Evolutionary conservation across 164 flowering plant species (phyloP), one percentile per base, ranked within the genome.

Genomic region (Akebia trifoliata): DNA sequence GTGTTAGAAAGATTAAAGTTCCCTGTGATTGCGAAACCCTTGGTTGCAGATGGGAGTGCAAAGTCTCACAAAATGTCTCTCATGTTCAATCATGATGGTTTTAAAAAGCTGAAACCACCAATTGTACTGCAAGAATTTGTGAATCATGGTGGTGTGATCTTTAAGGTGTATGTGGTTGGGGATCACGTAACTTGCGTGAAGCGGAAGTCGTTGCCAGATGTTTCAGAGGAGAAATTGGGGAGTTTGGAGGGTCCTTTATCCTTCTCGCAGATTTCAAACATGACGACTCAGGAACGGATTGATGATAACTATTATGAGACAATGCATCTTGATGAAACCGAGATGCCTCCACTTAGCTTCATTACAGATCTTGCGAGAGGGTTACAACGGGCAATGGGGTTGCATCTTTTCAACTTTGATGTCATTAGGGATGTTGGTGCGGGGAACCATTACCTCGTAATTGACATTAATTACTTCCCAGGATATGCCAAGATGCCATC

Each of bases 71-170:
- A 89, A 60, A 89, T 89, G 94, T 65, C 80, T 5, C 67, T 86
- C 20, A 76, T 89, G 17, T 89, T 68, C 53, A 78, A 78, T 58
- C 62, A 40, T 9, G 84, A 73, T 5, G 87, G 86, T 8, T 34
- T 89, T 54, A 65, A 62, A 6, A 80, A 72, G 68, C 71, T 84
- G 57, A 76, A 73, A 49, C 78, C 85, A 4, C 93, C 93, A 2
- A 72, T 82, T 25, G 93, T 88, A 2, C 50, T 88, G 58, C 96
- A 88, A 64, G 93, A 89, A 60, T 89, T 89, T 59, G 84, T 89
- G 47, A 89, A 89, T 59, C 93, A 89, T 39, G 96, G 93, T 1
- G 96, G 96, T 0, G 93, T 89, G 0, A 83, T 89, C 17, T 89
- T 89, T 60, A 89, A 89, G 78, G 91, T 84, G 4, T 89, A 84